These are phyloP conservation scores for Suhomyces pyralidae DNA, from an alignment of 805 yeast genomes.

Conservation along the genomic window DNA sequence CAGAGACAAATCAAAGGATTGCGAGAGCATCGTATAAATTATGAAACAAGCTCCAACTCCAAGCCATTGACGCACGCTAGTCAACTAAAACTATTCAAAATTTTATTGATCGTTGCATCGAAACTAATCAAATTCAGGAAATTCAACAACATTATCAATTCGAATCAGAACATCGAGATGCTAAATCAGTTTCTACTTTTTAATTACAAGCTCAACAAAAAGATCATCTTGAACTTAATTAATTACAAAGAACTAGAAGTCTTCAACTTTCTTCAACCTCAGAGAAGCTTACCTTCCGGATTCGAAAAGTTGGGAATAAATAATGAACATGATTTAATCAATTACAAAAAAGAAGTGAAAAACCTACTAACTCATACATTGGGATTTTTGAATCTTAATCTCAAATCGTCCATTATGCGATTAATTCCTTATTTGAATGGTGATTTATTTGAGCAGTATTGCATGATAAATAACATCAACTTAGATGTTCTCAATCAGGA, in stretches of 20 bases:
- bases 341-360: slow-evolving; percentile 9
- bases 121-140: slow-evolving; percentile 26
- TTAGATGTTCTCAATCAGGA: slow-evolving; percentile 15
- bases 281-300: neutral
- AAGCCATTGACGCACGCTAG: slow-evolving; percentile 6
- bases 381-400: slow-evolving; percentile 25
- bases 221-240: slow-evolving; percentile 30
- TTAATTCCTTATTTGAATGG: slow-evolving; percentile 37
- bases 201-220: slow-evolving; percentile 37
- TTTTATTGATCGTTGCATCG: slow-evolving; percentile 27
- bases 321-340: neutral
- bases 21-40: neutral
- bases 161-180: slow-evolving; percentile 20
- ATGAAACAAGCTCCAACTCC: neutral
- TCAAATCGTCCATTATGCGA: slow-evolving; percentile 25
- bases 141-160: slow-evolving; percentile 20
- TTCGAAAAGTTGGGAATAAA: neutral
- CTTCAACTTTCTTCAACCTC: slow-evolving; percentile 14
- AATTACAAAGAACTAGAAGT: slow-evolving; percentile 30
- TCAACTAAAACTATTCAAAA: slow-evolving; percentile 26
- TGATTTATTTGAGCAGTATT: slow-evolving; percentile 36
- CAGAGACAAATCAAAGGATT: slow-evolving; percentile 8
- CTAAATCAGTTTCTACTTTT: slow-evolving; percentile 28
- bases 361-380: slow-evolving; percentile 24
- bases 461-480: slow-evolving; percentile 35